Evolutionary conservation across 2,329 filamentous ascomycete species (phyloP).

Genomic region (Pseudocercospora eumusae): DNA sequence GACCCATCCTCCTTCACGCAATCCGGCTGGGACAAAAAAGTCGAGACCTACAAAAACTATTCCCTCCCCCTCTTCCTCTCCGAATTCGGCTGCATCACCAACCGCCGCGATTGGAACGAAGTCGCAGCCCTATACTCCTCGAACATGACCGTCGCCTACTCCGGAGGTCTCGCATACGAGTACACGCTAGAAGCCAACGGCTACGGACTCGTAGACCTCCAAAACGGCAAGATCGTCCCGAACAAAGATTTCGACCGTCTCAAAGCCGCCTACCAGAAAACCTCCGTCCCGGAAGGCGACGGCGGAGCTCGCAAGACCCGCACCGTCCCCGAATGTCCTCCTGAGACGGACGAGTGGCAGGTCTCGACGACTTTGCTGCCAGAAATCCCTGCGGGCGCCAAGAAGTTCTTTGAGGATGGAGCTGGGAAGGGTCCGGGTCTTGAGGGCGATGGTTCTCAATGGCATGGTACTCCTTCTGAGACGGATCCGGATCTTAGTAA

Average conservation of each 20-base stretch:
- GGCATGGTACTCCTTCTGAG: slow-evolving; percentile 53
- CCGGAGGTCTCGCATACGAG: slow-evolving; percentile 92
- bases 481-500: slow-evolving; percentile 46
- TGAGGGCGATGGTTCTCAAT: slow-evolving; percentile 49
- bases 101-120: slow-evolving; percentile 79
- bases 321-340: slow-evolving; percentile 57
- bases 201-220: slow-evolving; percentile 76
- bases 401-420: slow-evolving; percentile 59
- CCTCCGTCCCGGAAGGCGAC: slow-evolving; percentile 56
- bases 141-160: slow-evolving; percentile 87
- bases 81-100: slow-evolving; percentile 86
- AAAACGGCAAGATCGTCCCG: slow-evolving; percentile 55
- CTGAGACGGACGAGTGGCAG: slow-evolving; percentile 57
- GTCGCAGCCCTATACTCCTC: slow-evolving; percentile 73
- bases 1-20: slow-evolving; percentile 65
- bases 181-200: slow-evolving; percentile 78
- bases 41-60: slow-evolving; percentile 82
- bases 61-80: slow-evolving; percentile 89
- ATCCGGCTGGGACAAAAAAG: slow-evolving; percentile 84
- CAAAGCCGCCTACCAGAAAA: slow-evolving; percentile 53
- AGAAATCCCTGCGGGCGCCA: slow-evolving; percentile 56
- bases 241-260: slow-evolving; percentile 64
- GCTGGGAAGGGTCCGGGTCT: slow-evolving; percentile 60
- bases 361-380: slow-evolving; percentile 55
- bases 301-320: slow-evolving; percentile 56